Evolutionary conservation across 257 asterid genomes (phyloP).

Genomic region (Fraxinus cuspidata): DNA sequence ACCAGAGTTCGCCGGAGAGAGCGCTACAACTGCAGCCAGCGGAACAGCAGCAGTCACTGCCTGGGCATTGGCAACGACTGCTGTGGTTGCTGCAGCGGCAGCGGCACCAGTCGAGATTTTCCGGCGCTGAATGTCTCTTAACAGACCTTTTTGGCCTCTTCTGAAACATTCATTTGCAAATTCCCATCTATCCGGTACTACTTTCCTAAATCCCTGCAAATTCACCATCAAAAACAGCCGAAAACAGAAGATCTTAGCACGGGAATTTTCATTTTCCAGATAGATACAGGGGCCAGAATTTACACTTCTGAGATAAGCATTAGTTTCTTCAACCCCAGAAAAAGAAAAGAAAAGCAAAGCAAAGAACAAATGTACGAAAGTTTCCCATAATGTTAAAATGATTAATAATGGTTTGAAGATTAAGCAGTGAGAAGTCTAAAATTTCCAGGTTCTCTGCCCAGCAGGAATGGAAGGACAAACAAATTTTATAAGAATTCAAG

Average conservation of each 20-base stretch:
- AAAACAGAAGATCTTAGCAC: background rate
- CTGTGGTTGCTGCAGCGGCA: background rate
- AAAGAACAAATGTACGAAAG: background rate
- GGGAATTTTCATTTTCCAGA: background rate
- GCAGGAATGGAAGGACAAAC: background rate
- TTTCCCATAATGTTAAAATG: background rate
- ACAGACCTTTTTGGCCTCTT: slow-evolving; percentile 39
- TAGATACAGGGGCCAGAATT: background rate
- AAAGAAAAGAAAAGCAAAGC: background rate
- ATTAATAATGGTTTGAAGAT: background rate
- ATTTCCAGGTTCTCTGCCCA: background rate
- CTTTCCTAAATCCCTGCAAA: slow-evolving; percentile 48
- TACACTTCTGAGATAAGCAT: background rate
- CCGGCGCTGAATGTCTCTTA: slow-evolving; percentile 44
- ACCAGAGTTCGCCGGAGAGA: slow-evolving; percentile 38
- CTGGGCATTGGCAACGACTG: slow-evolving; percentile 4
- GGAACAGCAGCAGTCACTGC: slow-evolving; percentile 36
- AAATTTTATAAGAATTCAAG: background rate
- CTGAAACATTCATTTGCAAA: slow-evolving; percentile 46
- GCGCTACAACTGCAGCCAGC: background rate
- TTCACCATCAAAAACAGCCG: background rate
- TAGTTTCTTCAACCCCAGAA: background rate
- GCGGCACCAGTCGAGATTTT: slow-evolving; percentile 30
- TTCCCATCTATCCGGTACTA: slow-evolving; percentile 57
- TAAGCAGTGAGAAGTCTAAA: background rate